Evolutionary conservation across 306 rosid genomes (phyloP).

Genomic region (Rosa chinensis): DNA sequence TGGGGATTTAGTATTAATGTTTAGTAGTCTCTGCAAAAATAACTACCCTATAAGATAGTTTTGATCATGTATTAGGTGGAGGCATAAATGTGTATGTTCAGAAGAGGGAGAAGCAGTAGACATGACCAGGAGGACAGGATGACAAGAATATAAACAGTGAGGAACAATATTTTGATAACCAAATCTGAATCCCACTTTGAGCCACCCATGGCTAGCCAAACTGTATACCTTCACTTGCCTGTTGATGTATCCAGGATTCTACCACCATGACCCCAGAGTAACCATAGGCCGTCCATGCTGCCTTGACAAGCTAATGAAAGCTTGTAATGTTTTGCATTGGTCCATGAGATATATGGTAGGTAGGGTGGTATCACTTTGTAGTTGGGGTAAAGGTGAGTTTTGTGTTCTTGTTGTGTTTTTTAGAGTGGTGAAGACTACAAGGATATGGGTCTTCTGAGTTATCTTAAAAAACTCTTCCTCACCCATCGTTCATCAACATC

Average conservation of each 20-base stretch:
- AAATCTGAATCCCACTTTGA: background rate
- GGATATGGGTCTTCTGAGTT: background rate
- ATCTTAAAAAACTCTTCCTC: background rate
- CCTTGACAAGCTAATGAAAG: background rate
- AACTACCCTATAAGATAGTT: background rate
- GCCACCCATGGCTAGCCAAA: too few species aligned
- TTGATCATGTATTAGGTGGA: background rate
- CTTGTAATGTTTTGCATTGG: background rate
- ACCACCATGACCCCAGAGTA: background rate
- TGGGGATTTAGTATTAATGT: background rate
- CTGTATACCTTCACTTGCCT: background rate
- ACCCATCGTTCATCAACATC: background rate
- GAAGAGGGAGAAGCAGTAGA: background rate
- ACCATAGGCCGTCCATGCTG: background rate
- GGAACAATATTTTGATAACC: background rate
- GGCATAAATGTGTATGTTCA: background rate
- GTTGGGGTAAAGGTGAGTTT: background rate
- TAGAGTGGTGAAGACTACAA: background rate
- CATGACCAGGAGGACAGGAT: background rate
- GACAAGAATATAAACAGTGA: background rate
- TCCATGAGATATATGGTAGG: background rate
- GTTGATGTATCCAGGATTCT: background rate
- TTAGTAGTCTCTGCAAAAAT: background rate
- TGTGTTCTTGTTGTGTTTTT: too few species aligned
- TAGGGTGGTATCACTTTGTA: too few species aligned